Evolutionary conservation across 495 filamentous ascomycete species (phyloP).

Genomic region (Geopyxis carbonaria): DNA sequence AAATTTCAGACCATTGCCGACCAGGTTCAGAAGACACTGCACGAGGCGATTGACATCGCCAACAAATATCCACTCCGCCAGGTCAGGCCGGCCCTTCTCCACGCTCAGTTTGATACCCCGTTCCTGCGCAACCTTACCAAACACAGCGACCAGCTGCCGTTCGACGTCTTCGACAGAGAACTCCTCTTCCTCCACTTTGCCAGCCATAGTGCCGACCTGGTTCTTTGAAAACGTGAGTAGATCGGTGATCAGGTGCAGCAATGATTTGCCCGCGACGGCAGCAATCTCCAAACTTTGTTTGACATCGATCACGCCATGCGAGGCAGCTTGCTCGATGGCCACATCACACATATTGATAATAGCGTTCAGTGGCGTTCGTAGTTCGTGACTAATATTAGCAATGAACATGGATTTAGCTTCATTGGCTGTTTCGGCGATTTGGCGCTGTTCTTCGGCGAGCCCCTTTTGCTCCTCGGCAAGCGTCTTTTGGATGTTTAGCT

Average conservation of each 20-base stretch:
- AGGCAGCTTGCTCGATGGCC: constrained; percentile 75
- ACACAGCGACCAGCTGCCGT: constrained; percentile 65
- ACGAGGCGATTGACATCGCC: constrained; percentile 82
- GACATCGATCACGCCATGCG: constrained; percentile 37
- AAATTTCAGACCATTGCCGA: constrained; percentile 86
- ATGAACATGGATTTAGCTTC: constrained; percentile 92
- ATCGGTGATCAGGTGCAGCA: constrained; percentile 79
- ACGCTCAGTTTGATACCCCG: constrained; percentile 54
- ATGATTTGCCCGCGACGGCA: constrained; percentile 76
- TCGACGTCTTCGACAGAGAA: constrained; percentile 65
- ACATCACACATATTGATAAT: constrained; percentile 87
- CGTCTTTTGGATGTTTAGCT: constrained; percentile 24
- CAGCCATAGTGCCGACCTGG: constrained; percentile 61
- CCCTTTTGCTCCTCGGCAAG: constrained; percentile 71
- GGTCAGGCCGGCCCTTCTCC: constrained; percentile 41
- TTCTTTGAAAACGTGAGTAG: constrained; percentile 85
- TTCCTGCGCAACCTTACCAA: constrained; percentile 74
- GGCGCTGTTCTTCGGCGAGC: constrained; percentile 75
- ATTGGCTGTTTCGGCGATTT: constrained; percentile 79
- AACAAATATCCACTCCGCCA: constrained; percentile 36
- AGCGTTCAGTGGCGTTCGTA: constrained; percentile 83
- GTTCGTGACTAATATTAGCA: constrained; percentile 86
- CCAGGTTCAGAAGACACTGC: constrained; percentile 82
- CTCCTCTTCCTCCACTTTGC: constrained; percentile 60
- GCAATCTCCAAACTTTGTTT: constrained; percentile 69